These are phyloP conservation scores for Flammula alnicola DNA, from an alignment of 1,284 basidiomycete genomes.

Conservation along the genomic window DNA sequence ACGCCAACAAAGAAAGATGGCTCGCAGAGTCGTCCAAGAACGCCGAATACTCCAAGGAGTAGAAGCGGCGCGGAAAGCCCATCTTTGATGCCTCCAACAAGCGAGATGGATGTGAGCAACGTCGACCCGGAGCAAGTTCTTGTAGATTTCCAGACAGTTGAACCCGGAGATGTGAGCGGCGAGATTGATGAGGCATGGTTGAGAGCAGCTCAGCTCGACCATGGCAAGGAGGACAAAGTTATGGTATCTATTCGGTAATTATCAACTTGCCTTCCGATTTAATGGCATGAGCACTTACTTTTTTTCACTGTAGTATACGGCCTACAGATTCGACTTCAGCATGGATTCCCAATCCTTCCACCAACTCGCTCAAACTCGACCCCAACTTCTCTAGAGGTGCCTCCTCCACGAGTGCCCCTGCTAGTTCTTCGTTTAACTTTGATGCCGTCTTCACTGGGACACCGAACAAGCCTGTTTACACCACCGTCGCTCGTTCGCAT, in stretches of 20 bases:
- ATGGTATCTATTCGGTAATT: constrained; percentile 82
- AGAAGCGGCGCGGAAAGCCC: constrained; percentile 56
- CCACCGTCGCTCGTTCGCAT: constrained; percentile 82
- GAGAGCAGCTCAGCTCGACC: constrained; percentile 42
- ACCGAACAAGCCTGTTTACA: constrained; percentile 87
- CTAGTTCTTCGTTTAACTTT: constrained; percentile 54
- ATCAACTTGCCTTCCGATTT: constrained; percentile 21
- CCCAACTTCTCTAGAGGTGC: constrained; percentile 56
- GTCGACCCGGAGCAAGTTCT: constrained; percentile 77
- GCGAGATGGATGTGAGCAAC: constrained; percentile 77
- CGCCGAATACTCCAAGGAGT: constrained; percentile 50
- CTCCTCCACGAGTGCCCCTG: constrained; percentile 32
- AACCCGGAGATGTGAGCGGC: constrained; percentile 65
- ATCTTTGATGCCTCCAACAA: constrained; percentile 48
- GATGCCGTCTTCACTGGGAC: constrained; percentile 83
- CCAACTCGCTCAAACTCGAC: constrained; percentile 62
- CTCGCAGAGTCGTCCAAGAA: constrained; percentile 53
- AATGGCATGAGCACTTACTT: constrained; percentile 5
- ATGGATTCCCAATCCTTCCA: constrained; percentile 51
- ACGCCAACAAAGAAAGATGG: constrained; percentile 49
- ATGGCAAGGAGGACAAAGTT: constrained; percentile 81
- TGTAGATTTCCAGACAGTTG: constrained; percentile 73
- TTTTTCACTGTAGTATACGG: constrained; percentile 57
- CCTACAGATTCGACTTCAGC: constrained; percentile 62
- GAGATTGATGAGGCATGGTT: constrained; percentile 65